Percentiles rank a stretch among this genome's conserved stretches.
Evolutionary conservation across 192 early-diverging fungal species (phyloP).

Genomic region (Pilaira anomala): DNA sequence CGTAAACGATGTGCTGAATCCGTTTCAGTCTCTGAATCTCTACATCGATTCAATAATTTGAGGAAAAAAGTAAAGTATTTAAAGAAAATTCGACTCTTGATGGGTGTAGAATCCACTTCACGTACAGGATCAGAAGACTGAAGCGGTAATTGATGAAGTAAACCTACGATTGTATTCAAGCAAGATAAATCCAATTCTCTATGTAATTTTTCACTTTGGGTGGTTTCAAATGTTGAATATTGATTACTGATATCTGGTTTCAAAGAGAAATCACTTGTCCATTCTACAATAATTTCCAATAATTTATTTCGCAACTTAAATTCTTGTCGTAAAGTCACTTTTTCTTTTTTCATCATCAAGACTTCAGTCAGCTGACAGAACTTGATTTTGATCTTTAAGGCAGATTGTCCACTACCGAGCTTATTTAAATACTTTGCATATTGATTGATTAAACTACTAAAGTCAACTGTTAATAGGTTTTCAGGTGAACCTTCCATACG

Average conservation of each 20-base stretch:
- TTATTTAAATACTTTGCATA: slow-evolving; percentile 72
- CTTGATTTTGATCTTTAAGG: slow-evolving; percentile 68
- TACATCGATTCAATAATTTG: slow-evolving; percentile 64
- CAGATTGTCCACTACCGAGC: slow-evolving; percentile 49
- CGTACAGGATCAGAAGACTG: slow-evolving; percentile 59
- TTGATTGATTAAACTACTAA: slow-evolving; percentile 61
- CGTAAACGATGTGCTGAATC: background rate
- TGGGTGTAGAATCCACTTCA: slow-evolving; percentile 56
- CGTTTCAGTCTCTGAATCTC: slow-evolving; percentile 45
- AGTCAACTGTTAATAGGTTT: slow-evolving; percentile 62
- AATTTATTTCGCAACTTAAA: slow-evolving; percentile 70
- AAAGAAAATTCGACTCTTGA: slow-evolving; percentile 64
- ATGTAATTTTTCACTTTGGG: slow-evolving; percentile 62
- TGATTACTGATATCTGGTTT: slow-evolving; percentile 24
- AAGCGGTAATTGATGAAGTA: slow-evolving; percentile 70
- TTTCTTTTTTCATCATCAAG: slow-evolving; percentile 70
- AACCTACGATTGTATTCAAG: slow-evolving; percentile 68
- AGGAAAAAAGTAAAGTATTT: slow-evolving; percentile 79
- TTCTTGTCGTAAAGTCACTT: slow-evolving; percentile 68
- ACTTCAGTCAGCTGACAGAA: slow-evolving; percentile 76
- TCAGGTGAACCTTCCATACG: slow-evolving; percentile 59
- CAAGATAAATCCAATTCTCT: slow-evolving; percentile 75
- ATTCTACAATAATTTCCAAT: slow-evolving; percentile 69
- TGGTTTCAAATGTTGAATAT: slow-evolving; percentile 35
- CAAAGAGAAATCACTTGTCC: slow-evolving; percentile 71